These are phyloP conservation scores for Ceratobasidium sp. DNA, from an alignment of 1,284 basidiomycete genomes.

Conservation along the genomic window DNA sequence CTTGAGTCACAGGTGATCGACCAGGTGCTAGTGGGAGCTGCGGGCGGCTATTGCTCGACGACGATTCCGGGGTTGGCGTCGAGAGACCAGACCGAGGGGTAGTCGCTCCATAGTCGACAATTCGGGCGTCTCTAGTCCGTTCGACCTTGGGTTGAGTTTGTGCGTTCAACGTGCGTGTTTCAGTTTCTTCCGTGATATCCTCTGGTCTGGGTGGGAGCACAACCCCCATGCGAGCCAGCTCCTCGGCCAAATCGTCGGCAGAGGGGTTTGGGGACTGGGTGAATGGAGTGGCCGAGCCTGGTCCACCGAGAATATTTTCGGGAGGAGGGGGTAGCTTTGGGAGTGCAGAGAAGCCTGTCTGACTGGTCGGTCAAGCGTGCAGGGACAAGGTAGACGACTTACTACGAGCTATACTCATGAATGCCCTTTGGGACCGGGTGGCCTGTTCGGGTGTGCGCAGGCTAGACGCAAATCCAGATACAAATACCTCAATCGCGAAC, in stretches of 20 bases:
- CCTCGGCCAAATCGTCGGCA: slow-evolving; percentile 37
- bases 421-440: slow-evolving; percentile 79
- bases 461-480: slow-evolving; percentile 80
- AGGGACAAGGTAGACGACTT: slow-evolving; percentile 47
- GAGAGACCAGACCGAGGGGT: slow-evolving; percentile 45
- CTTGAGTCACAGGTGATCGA: slow-evolving; percentile 19
- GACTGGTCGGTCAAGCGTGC: not conserved
- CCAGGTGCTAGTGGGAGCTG: slow-evolving; percentile 47
- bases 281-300: slow-evolving; percentile 54
- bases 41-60: slow-evolving; percentile 49
- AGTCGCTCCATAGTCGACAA: slow-evolving; percentile 39
- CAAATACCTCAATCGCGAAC: slow-evolving; percentile 77
- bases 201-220: slow-evolving; percentile 68
- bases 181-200: slow-evolving; percentile 71
- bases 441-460: slow-evolving; percentile 71
- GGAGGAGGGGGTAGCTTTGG: slow-evolving; percentile 65
- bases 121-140: slow-evolving; percentile 51
- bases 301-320: slow-evolving; percentile 49
- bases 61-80: slow-evolving; percentile 47
- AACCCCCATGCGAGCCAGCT: slow-evolving; percentile 39
- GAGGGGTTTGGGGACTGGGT: slow-evolving; percentile 37
- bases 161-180: slow-evolving; percentile 64
- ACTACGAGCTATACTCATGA: slow-evolving; percentile 83
- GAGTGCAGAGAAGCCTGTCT: slow-evolving; percentile 70
- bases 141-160: slow-evolving; percentile 54